Base-by-base conservation (phyloP, 129 eudicot species). In the Flaveria brownii region DNA sequence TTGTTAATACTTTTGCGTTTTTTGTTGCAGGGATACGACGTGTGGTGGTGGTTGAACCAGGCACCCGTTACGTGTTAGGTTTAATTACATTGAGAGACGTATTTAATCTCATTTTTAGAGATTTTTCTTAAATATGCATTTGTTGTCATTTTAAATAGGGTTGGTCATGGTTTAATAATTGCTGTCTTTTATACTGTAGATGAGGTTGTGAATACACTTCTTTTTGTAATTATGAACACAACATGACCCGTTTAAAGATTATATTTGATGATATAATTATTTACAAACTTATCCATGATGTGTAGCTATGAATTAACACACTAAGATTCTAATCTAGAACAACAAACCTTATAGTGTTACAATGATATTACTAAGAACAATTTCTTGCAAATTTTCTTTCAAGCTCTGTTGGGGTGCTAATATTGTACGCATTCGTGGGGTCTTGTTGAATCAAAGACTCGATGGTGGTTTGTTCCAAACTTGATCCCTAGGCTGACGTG, bases 71-170 rank as follows among this genome's bases (percentile, higher is more conserved):
- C 14, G 86, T 90, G 70, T 84, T 87, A 80, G 96, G 92, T 82
- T 83, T 90, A 78, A 82, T 90, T 70, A 85, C 92, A 43, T 78
- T 90, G 56, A 82, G 88, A 75, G 92, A 90, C 63, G 47, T 90
- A 54, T 87, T 90, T 75, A 79, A 56, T 52, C 83, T 83, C 68
- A 77, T 87, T 23, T 77, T 79, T 61, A 70, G 84, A 60, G 46
- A 80, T 28, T 80, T 80, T 74, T 74, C 75, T 17, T 80, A 14
- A 80, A 43, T 55, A 42, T 26, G 28, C 63, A 51, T 70, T 10
- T 77, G 57, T 68, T 43, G 62, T 70, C 36, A 42, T 42, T 73
- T 9, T 80, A 54, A 73, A 68, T 63, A 63, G 69, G 22, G 23
- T 63, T 63, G n/a, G 14, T 61, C 17, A 12, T 61, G 68, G 18